Evolutionary conservation across 345 rosid genomes (phyloP).

Genomic region (Boechera divaricarpa): DNA sequence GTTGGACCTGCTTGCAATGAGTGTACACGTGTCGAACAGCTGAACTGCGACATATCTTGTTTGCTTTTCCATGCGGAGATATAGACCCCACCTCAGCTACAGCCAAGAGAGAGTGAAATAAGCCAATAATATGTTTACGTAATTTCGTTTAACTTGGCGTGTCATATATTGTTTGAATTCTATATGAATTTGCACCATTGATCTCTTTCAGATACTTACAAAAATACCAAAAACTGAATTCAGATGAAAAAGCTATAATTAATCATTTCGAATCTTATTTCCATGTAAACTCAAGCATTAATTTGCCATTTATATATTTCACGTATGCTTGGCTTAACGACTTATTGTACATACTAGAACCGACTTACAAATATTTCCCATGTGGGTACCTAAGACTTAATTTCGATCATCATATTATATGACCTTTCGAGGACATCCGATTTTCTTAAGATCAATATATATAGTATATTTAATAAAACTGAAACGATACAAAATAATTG

Average conservation of each 20-base stretch:
- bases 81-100: constrained; percentile 26
- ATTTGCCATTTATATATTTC: not conserved
- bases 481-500: no score
- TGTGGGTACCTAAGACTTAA: not conserved
- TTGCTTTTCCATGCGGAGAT: constrained; percentile 40
- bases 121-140: not conserved
- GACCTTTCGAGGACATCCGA: no score
- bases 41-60: constrained; percentile 38
- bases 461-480: no score
- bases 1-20: constrained; percentile 35
- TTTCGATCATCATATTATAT: no score
- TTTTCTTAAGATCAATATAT: no score
- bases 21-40: constrained; percentile 33
- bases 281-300: not conserved
- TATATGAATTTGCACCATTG: not conserved
- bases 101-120: no score
- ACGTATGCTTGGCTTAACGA: not conserved
- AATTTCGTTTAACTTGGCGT: not conserved
- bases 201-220: constrained; percentile 2
- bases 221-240: constrained; percentile 5
- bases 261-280: constrained; percentile 1
- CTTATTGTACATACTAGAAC: not conserved
- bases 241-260: not conserved
- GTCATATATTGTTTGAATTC: not conserved
- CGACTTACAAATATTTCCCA: not conserved